Evolutionary conservation across 495 filamentous ascomycete genomes (phyloP), one percentile per base, ranked within the genome.

Genomic region (Podospora pseudoanserina): DNA sequence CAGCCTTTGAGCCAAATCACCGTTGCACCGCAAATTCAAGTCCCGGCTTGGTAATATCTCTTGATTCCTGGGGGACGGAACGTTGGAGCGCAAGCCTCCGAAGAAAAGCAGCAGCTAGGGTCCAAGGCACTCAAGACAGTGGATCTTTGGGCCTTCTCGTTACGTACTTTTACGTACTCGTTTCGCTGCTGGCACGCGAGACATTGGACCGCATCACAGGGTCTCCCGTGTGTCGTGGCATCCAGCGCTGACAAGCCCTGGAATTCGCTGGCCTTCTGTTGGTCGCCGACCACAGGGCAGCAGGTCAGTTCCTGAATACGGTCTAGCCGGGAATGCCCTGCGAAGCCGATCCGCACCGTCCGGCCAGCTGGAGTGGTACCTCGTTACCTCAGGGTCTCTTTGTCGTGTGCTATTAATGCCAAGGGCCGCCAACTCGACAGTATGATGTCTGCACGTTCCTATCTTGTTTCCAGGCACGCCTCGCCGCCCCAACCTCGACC

Each of bases 401-500:
- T 65, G 55, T 28, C 55, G 56, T 68, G 64, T 60, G 23, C 63
- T 68, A 65, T 68, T 60, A 68, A 53, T 57, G 68, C 72, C 66
- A 65, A 67, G 67, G 44, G 67, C n/a, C 39, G 49, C 61, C 65
- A 59, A 65, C 28, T 63, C 58, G 68, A 60, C 74, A 72, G 39
- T n/a, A 79, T 79, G 75, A 79, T 80, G 72, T 76, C 76, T 62
- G 74, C 79, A 66, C 75, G 76, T 62, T 80, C 78, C 65, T 78
- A 78, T 71, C 72, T 79, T 66, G 67, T 72, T 30, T 75, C 75
- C 62, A 68, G 72, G 57, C 72, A 71, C 66, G 49, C 57, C 67
- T 60, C 63, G 54, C 63, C 27, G 15, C n/a, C 26, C 23, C 57
- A 57, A 34, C 62, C 32, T 15, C 64, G 58, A 28, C 67, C 39